These are phyloP conservation scores for Hippophae rhamnoides DNA, from an alignment of 306 rosid genomes.

Conservation along the genomic window DNA sequence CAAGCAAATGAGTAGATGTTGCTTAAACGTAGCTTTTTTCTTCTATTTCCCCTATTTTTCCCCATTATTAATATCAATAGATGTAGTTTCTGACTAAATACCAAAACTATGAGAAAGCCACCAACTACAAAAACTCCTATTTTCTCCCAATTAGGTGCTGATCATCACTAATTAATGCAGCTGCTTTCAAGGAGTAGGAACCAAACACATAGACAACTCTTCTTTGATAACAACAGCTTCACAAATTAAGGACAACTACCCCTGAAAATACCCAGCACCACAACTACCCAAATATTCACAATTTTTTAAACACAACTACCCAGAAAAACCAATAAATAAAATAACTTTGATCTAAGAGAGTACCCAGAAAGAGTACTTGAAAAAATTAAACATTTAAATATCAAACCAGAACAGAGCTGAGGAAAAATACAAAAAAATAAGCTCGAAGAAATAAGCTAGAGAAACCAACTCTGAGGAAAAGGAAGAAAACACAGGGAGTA, in stretches of 20 bases:
- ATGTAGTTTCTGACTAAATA: conserved; percentile 2
- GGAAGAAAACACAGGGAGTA: conserved; percentile 7
- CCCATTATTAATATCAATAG: too few relatives aligned
- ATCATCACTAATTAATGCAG: conserved; percentile 14
- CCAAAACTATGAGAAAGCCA: conserved; percentile 13
- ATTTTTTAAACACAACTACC: conserved; percentile 15
- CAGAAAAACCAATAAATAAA: conserved; percentile 5
- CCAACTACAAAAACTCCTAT: conserved; percentile 3
- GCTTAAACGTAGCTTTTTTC: conserved; percentile 49
- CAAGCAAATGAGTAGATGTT: conserved; percentile 69
- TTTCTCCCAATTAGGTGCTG: background rate
- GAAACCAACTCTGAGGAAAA: conserved; percentile 8
- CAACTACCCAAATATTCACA: conserved; percentile 18
- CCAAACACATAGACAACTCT: background rate
- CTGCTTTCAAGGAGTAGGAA: background rate
- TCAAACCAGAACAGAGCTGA: background rate
- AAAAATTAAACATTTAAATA: conserved; percentile 5
- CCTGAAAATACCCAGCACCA: conserved; percentile 1
- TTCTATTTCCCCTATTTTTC: conserved; percentile 39
- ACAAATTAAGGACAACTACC: conserved; percentile 4
- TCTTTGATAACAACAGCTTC: conserved; percentile 6
- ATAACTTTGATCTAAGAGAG: background rate
- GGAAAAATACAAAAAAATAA: background rate
- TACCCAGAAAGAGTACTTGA: conserved; percentile 11
- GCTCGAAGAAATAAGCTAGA: background rate